Base-by-base conservation (phyloP, 164 flowering plant genomes). In the Kingdonia uniflora region DNA sequence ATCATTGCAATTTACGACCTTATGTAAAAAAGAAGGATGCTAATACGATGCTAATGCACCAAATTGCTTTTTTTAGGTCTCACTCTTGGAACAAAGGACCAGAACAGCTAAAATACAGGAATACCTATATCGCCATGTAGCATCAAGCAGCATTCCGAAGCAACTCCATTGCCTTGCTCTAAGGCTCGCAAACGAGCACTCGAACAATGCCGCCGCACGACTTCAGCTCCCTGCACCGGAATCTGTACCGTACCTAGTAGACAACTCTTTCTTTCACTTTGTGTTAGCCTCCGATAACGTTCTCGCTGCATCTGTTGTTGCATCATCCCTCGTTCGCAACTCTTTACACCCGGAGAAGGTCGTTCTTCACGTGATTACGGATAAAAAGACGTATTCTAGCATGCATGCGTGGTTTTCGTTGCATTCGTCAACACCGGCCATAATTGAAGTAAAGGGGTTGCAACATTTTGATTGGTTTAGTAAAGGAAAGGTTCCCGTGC, bases 351-450 rank as follows among this genome's bases (percentile, higher is more conserved):
- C 95, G 0, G 70, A 80, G 16, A 80, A 67, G 52, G 63, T 89
- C 33, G 96, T 88, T 29, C 72, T 94, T 8, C 99, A 94, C 60
- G 57, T 89, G 40, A 87, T 94, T 38, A 94, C 99, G 0, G 99
- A 89, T 39, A 71, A 74, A 49, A 89, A 94, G 68, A 86, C 97
- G 11, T 84, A 74, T 54, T 75, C 78, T 2, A 80, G 87, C 2
- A 94, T 94, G 99, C 97, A 94, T 39, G 95, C 97, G 0, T 94
- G 99, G 99, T 94, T 94, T 58, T 84, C 99, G 0, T 52, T 94
- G 58, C 91, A 89, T 70, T 69, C 92, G 10, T 60, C 86, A 24
- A 40, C 72, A 1, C 95, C 97, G 2, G 97, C 97, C 0, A 59
- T 89, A 38, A 65, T 94, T 45, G 97, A 94, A 71, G 96, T 94